These are phyloP conservation scores for Domatiomyces catenatus DNA, from an alignment of 2,329 filamentous ascomycete genomes.

Conservation along the genomic window DNA sequence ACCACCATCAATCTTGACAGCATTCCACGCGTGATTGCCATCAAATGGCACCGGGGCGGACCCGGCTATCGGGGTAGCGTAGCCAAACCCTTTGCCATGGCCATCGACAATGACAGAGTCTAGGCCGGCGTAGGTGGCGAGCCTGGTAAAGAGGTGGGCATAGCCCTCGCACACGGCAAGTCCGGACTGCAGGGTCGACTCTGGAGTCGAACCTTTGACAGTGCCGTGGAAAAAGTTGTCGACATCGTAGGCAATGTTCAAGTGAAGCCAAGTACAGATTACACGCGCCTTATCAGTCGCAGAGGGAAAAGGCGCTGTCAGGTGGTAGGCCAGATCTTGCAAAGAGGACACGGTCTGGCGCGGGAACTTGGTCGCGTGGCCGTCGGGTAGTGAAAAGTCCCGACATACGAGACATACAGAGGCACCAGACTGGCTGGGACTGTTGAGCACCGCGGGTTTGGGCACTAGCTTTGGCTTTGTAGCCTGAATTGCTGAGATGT, in stretches of 20 bases:
- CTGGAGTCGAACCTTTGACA: slow-evolving; percentile 51
- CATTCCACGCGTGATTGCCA: slow-evolving; percentile 78
- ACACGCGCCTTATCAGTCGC: slow-evolving; percentile 79
- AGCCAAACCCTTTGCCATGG: slow-evolving; percentile 76
- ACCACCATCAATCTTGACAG: slow-evolving; percentile 69
- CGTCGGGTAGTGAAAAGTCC: slow-evolving; percentile 72
- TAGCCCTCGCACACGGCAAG: slow-evolving; percentile 87
- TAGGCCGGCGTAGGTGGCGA: slow-evolving; percentile 66
- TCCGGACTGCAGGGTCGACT: slow-evolving; percentile 59
- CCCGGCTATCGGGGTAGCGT: slow-evolving; percentile 46
- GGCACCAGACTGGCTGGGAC: slow-evolving; percentile 10
- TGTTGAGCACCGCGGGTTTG: background rate
- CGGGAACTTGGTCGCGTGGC: slow-evolving; percentile 62
- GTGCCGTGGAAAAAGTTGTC: slow-evolving; percentile 60
- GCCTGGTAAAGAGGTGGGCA: slow-evolving; percentile 61
- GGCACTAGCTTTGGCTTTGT: slow-evolving; percentile 29
- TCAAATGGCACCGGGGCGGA: slow-evolving; percentile 49
- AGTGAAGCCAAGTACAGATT: slow-evolving; percentile 89
- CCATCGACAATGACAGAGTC: slow-evolving; percentile 60
- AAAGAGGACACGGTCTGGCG: slow-evolving; percentile 57
- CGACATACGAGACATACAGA: slow-evolving; percentile 63
- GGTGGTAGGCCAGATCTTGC: slow-evolving; percentile 57
- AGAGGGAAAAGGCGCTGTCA: slow-evolving; percentile 67
- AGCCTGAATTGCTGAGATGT: slow-evolving; percentile 40
- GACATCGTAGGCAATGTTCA: slow-evolving; percentile 79